Base-by-base conservation (phyloP, 2,329 filamentous ascomycete genomes). In the Xylariaceae sp. region DNA sequence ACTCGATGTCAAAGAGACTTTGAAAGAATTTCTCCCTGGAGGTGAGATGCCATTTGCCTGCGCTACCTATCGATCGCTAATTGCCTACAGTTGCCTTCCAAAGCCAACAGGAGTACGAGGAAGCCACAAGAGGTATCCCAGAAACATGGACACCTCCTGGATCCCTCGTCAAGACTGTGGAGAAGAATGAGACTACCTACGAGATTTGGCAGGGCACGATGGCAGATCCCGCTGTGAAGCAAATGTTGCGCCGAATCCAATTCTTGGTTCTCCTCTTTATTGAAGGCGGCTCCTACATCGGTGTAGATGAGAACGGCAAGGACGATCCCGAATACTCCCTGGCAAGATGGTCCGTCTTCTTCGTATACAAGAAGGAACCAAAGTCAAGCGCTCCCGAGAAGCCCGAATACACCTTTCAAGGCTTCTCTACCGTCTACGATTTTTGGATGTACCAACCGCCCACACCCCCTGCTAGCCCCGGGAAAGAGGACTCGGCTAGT, bases 291-390 rank as follows among this genome's bases (percentile, higher is more conserved):
- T 86, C 81, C 4, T 80, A 80, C 29, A 81, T 96, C 34, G 78
- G 68, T 9, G 57, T 69, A 28, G 61, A 69, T 22, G 55, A 52
- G 2, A 63, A 72, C 4, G 65, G 65, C 3, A 64, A 71, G 2
- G 81, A 89, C 30, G 76, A 86, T 39, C 76, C 84, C 1, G 85
- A 90, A 47, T 84, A 80, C 73, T 83, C 81, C 0, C 65, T 84
- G 16, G 79, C 89, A 46, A 79, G 91, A 55, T 98, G 93, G 93
- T 89, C 87, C 1, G 68, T 97, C n/a, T 97, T 89, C 66, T 82
- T 95, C 52, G 71, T 95, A 42, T 91, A 85, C 64, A 78, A 84
- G 53, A 85, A 85, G 59, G 77, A 77, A 46, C 66, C 66, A 4
- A 53, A 58, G 2, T 39, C 63, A 2, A 56, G 60, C 3, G 55